A percentile compares a stretch with the other conserved stretches of the same genome.
Evolutionary conservation across 2,329 filamentous ascomycete genomes (phyloP).

Genomic region (Fonsecaea pugnacius): DNA sequence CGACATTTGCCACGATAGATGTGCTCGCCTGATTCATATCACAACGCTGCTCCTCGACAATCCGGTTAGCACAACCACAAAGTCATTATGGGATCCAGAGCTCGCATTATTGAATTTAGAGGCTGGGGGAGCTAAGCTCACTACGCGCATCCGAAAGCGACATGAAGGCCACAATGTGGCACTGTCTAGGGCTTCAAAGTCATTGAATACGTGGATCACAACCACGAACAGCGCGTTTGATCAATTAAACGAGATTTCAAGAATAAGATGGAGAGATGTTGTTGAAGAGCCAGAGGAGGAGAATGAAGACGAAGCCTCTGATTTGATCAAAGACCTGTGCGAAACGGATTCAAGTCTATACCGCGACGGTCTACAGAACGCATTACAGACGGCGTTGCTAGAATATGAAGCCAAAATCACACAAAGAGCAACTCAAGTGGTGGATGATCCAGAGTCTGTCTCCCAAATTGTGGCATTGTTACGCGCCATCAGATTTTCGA

Average conservation of each 20-base stretch:
- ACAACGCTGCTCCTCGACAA: constrained; percentile 15
- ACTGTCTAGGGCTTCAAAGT: constrained; percentile 19
- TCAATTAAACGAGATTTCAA: constrained; percentile 24
- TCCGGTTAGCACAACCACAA: background rate
- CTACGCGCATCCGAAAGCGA: constrained; percentile 27
- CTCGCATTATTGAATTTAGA: constrained; percentile 22
- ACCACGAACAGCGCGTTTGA: constrained; percentile 17
- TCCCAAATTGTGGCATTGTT: constrained; percentile 18
- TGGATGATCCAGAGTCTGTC: constrained; percentile 7
- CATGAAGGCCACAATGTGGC: constrained; percentile 30
- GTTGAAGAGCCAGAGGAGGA: constrained; percentile 39
- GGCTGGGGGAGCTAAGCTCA: constrained; percentile 23
- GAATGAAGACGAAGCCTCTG: constrained; percentile 33
- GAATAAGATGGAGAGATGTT: constrained; percentile 35
- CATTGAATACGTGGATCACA: constrained; percentile 28
- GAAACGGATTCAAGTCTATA: constrained; percentile 29
- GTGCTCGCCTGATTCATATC: constrained; percentile 23
- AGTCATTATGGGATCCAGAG: constrained; percentile 32
- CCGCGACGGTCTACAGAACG: constrained; percentile 12
- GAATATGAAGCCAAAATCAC: constrained; percentile 22
- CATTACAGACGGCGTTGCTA: constrained; percentile 17
- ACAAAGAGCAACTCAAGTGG: constrained; percentile 9
- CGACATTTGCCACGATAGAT: constrained; percentile 24
- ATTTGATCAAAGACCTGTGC: constrained; percentile 24
- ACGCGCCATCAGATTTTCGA: constrained; percentile 29